Evolutionary conservation across 495 filamentous ascomycete genomes (phyloP), one percentile per base, ranked within the genome.

Genomic region (Aspergillus heteromorphus): DNA sequence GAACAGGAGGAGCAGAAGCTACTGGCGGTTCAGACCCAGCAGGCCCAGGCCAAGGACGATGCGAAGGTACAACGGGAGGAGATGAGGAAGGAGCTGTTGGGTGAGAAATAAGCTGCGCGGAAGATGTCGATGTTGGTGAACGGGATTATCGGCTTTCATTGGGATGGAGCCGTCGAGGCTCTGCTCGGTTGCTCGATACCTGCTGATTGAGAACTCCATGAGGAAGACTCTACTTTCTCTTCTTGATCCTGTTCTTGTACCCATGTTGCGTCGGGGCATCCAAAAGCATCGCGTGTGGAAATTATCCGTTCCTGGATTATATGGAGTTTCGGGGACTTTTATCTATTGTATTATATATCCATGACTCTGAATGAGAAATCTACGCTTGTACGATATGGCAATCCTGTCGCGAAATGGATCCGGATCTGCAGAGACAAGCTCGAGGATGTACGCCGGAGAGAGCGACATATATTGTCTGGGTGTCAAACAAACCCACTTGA

Each of bases 1-100:
- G 86, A 85, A 66, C 83, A 82, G 34, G 73, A 79, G 60, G 80
- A 83, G 21, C 73, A 74, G 57, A 79, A 66, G 55, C 66, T 51
- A 1, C 61, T 61, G 16, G 51, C 62, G 17, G 41, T 61, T 1
- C 61, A 68, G 63, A 79, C 75, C 48, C 74, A 83, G 60, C 82
- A 76, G 57, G 77, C 43, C 16, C 64, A 76, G 61, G 75, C 74
- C 21, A 74, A 74, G 58, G 79, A 79, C 30, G 75, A 83, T 49
- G 73, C 76, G 4, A 67, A 59, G 60, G 65, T 77, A 51, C 79
- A 81, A 47, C 71, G 82, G 41, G 77, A 82, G 52, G 72, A 78
- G 71, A 84, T 79, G 70, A 77, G 85, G 58, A 75, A 73, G 65
- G 71, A 75, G 49, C 49, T 75, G 62, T 45, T 73, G 49, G 73